Percentiles rank a stretch among this genome's conserved stretches.
These are phyloP conservation scores for Ampelomyces quisqualis DNA, from an alignment of 2,329 filamentous ascomycete genomes.

Conservation along the genomic window DNA sequence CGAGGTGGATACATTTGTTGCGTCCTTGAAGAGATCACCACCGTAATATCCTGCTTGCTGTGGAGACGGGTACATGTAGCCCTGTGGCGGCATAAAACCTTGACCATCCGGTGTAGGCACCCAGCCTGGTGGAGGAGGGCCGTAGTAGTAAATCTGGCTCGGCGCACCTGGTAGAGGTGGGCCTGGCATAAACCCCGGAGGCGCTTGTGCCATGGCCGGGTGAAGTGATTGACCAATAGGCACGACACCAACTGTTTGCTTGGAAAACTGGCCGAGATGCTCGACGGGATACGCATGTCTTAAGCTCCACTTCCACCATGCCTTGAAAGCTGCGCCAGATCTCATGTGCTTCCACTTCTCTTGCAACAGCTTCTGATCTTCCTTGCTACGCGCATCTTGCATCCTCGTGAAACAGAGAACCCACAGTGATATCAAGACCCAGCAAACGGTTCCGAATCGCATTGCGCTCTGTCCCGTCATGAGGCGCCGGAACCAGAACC, in stretches of 20 bases:
- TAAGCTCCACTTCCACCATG: constrained; percentile 39
- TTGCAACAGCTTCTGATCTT: constrained; percentile 33
- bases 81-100: constrained; percentile 20
- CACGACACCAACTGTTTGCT: constrained; percentile 32
- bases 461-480: constrained; percentile 36
- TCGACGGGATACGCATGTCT: constrained; percentile 31
- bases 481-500: constrained; percentile 40
- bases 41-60: constrained; percentile 22
- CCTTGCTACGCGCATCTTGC: constrained; percentile 31
- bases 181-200: constrained; percentile 8
- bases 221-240: constrained; percentile 28
- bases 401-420: constrained; percentile 36
- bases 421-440: constrained; percentile 34
- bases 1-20: constrained; percentile 11
- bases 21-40: constrained; percentile 14
- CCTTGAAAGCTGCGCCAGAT: constrained; percentile 31
- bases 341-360: constrained; percentile 35
- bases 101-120: constrained; percentile 20
- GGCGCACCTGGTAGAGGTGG: constrained; percentile 12
- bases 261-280: constrained; percentile 34
- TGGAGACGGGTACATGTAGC: constrained; percentile 13
- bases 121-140: constrained; percentile 25
- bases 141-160: constrained; percentile 28
- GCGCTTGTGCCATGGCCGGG: constrained; percentile 25
- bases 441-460: constrained; percentile 36